Base-by-base conservation (phyloP, 2,329 filamentous ascomycete species). In the Leptographium procerum region DNA sequence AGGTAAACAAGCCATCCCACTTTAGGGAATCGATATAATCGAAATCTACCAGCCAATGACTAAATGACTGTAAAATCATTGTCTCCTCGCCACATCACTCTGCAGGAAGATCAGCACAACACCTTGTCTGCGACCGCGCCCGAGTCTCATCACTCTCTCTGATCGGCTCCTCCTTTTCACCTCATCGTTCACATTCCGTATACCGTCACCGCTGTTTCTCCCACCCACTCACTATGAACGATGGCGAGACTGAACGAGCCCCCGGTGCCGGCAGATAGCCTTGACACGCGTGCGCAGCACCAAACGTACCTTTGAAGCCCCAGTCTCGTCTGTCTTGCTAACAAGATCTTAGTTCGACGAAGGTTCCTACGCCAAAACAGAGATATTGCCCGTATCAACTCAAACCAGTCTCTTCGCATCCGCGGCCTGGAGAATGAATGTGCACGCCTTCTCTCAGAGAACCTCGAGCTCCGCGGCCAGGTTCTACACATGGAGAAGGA, bases 241-340 rank as follows among this genome's bases (percentile, higher is more conserved):
- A 92, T 92, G 88, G 88, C 88, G 74, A 82, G 88, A 75, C 79
- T 92, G 65, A 91, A 91, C 75, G 88, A 91, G 77, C 81, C 82
- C 68, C 79, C 83, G 63, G 74, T 79, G 73, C 80, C 86, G 67
- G 78, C 77, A 69, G 87, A 90, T 73, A 85, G 77, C 68, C 72
- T 89, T 64, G 88, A 91, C 69, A 84, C 80, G 68, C 75, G 87
- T 89, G 77, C 71, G 86, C 80, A 14, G 9, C 33, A 22, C 31
- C 7, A 2, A 16, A 43, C 29, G 7, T 24, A 11, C 33, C 26
- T 31, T 57, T 28, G 8, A 6, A 14, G 8, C 40, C 9, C 16
- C 19, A 14, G 29, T 29, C 28, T 1, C 9, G 4, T 16, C 14
- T 55, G 13, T 24, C 51, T n/a, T 28, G 24, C 51, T 57, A 45